Base-by-base conservation (phyloP, 345 rosid species). In the Bruguiera sexangula region DNA sequence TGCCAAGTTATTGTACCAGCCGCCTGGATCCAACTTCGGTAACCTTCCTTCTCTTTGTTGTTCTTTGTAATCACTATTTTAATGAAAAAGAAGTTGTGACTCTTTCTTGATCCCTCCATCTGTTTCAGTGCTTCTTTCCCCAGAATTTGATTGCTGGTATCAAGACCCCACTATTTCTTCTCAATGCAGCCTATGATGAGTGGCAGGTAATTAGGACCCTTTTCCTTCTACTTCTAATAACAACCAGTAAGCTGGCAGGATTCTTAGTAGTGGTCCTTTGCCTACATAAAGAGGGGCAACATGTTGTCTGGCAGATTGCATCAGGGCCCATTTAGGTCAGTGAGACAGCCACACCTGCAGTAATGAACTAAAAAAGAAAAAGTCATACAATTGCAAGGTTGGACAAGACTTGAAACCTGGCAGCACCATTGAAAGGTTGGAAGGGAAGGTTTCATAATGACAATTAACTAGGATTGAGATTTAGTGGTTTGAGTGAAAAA, bases 21-120 rank as follows among this genome's bases (percentile, higher is more conserved):
- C 86, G 67, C 61, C 68, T 80, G 77, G 96, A 88, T 89, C 88
- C 92, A 70, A 88, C 96, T 79, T 91, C 87, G 78, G 98, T 94
- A 88, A 74, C 62, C 60, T 50, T 52, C 73, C 67, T 67, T 70
- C 48, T 22, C 76, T 55, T 50, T 60, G 39, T 26, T 66, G 34
- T 37, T 56, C 22, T 60, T 67, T 19, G 20, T 21, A 8, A 9
- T 37, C 6, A 2, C 9, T 29, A 65, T 63, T 8, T 69, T 24
- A 48, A 21, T 51, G n/a, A 62, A 29, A 32, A 26, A 65, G 24
- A n/a, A 59, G 36, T 29, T 62, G 46, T 61, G 22, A 62, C 62
- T 65, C 57, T 81, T 34, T 26, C 76, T 51, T 19, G 27, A 46
- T 63, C 32, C 53, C n/a, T 68, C 22, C 30, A 26, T 58, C 50